Base-by-base conservation (phyloP, 257 asterid genomes). In the Ballota nigra region DNA sequence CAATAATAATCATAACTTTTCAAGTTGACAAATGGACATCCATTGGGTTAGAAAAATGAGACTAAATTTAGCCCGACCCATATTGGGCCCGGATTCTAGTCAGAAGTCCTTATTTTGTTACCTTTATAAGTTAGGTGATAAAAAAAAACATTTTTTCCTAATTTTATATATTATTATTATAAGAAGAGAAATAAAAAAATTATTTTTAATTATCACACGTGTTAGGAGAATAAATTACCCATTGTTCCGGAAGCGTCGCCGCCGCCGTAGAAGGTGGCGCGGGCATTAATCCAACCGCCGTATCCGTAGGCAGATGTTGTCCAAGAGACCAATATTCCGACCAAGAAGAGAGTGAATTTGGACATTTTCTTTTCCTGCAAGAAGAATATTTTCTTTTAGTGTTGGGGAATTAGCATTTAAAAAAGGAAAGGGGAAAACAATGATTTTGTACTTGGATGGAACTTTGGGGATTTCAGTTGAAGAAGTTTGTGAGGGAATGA, bases 191-290 rank as follows among this genome's bases (percentile, higher is more conserved):
- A n/a, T n/a, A n/a, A n/a, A n/a, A n/a, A n/a, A n/a, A n/a, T n/a
- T n/a, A n/a, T n/a, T n/a, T n/a, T n/a, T n/a, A n/a, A n/a, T n/a
- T n/a, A n/a, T n/a, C n/a, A n/a, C n/a, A n/a, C n/a, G n/a, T n/a
- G n/a, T n/a, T n/a, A n/a, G n/a, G n/a, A n/a, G n/a, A 26, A 4
- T 16, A 49, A 4, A 4, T 49, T 82, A 90, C 98, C 98, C 98
- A 92, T 92, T 71, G 98, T 92, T 56, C 98, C 98, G 15, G 98
- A 92, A 11, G 98, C 98, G 74, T 92, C 98, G 0, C 96, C 95
- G 1, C 98, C 98, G 8, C 98, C 98, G 38, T 92, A 92, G 87
- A 90, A 92, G 18, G 98, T 92, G 77, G 98, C 98, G 51, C 80
- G 97, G 43, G 96, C 98, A 41, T 80, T 82, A 45, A 81, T 85